Evolutionary conservation across 495 filamentous ascomycete species (phyloP), one percentile per base, ranked within the genome.

Genomic region (Penicillium macrosclerotiorum): DNA sequence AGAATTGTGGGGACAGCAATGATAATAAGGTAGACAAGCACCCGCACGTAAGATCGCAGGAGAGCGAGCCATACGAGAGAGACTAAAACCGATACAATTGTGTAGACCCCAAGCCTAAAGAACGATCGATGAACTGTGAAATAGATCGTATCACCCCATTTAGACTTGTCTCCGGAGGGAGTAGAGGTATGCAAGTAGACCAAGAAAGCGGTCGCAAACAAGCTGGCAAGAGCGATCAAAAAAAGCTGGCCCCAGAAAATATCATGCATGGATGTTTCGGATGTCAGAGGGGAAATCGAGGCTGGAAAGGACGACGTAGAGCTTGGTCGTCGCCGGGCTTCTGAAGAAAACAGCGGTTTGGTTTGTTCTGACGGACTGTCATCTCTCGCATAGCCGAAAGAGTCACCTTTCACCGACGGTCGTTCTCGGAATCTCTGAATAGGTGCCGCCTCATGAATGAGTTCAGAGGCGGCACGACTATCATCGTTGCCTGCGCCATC

Each of bases 201-300:
- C 11, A 98, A 76, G 42, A 95, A 80, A 45, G 91, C 90, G 11
- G 88, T 91, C 13, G 91, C 83, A 57, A 97, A 81, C 27, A 97
- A 67, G 17, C 85, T 82, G 29, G 88, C 89, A 42, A 93, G 68
- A 23, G 79, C 84, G 62, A 97, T 91, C 47, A 95, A 65, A 60
- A 89, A 97, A 20, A 97, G 72, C 54, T 86, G 89, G n/a, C 85
- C 88, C 79, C 93, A 98, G 65, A 97, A 90, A 11, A 77, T 69
- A 65, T 98, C 94, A 66, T 97, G 89, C n/a, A 65, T 57, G 14
- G 79, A 76, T 8, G 78, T 74, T 38, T 81, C 75, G 37, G 69
- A 70, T 11, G 75, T 70, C 16, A 74, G 69, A 17, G 77, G 73
- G 6, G 78, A 77, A 31, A 80, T 51, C 5, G 68, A 71, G 4